Base-by-base conservation (phyloP, 805 yeast genomes). In the Yarrowia osloensis region DNA sequence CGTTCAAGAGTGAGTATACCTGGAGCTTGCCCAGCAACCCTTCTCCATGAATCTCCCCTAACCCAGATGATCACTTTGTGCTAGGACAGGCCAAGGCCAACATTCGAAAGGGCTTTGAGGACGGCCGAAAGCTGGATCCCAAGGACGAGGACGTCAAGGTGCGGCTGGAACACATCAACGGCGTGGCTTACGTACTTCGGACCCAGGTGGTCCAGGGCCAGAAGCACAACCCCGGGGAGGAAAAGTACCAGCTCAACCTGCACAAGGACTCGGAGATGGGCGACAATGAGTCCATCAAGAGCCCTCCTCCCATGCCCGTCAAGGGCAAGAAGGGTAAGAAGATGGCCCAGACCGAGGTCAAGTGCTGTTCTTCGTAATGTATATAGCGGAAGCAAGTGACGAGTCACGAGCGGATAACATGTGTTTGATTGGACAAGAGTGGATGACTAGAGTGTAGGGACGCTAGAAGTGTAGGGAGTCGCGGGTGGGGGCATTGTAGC, bases 261-360 rank as follows among this genome's bases (percentile, higher is more conserved):
- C 97, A 91, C 74, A 78, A 85, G 59, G 85, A 88, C 57, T 90
- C 96, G 0, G 98, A 94, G 77, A 80, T 94, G 65, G 98, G 98
- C 21, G 97, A 92, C 74, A 94, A 94, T 75, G 96, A 92, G 39
- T 82, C 86, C 54, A 83, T 90, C 71, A 89, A 88, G 75, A 83
- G 79, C 69, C 66, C 66, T 33, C 22, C 66, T 13, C 66, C 66
- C 19, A 57, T 57, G 63, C 63, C 63, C n/a, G n/a, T 31, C 61
- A 54, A 52, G 59, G 59, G 59, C 59, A 37, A 39, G 62, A 55
- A 55, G 63, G 63, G 63, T 21, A 57, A 57, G 49, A 57, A 57
- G n/a, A n/a, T n/a, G n/a, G n/a, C n/a, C n/a, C n/a, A n/a, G n/a
- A n/a, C n/a, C n/a, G n/a, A n/a, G 63, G 28, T 57, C 28, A 40